These are phyloP conservation scores for Cercospora berteroae DNA, from an alignment of 2,329 filamentous ascomycete genomes.

Conservation along the genomic window DNA sequence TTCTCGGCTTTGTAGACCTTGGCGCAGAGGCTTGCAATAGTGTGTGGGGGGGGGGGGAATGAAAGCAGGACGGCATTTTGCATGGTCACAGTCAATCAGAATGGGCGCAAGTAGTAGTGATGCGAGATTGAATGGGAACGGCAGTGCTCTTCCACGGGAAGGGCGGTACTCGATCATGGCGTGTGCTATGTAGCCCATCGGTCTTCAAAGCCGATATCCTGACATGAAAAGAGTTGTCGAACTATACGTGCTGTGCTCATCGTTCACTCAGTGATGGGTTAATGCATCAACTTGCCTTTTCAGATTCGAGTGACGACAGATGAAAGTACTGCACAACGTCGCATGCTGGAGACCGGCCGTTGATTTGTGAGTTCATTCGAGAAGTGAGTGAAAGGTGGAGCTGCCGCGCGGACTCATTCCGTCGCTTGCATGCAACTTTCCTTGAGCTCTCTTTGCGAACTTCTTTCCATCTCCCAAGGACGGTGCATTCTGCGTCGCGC, in stretches of 20 bases:
- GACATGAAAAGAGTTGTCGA: constrained; percentile 1
- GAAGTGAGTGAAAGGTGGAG: background rate
- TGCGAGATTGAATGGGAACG: background rate
- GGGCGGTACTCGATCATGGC: background rate
- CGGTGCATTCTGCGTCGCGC: background rate
- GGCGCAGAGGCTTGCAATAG: constrained; percentile 14
- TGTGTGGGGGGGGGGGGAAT: constrained; percentile 1
- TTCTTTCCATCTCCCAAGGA: background rate
- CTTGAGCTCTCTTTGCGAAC: background rate
- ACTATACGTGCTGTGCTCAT: constrained; percentile 7
- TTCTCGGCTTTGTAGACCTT: constrained; percentile 53
- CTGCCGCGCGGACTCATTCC: background rate
- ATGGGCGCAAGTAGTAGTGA: constrained; percentile 7
- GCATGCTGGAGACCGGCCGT: background rate
- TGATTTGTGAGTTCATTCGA: background rate
- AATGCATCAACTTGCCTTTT: background rate
- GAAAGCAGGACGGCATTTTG: constrained; percentile 3
- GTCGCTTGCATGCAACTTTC: background rate
- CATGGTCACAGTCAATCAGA: constrained; percentile 11
- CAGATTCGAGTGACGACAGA: background rate
- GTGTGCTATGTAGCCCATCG: background rate
- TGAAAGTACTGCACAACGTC: background rate
- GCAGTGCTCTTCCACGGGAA: background rate
- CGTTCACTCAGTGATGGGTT: background rate
- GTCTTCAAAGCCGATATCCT: background rate